Conservation (phyloP, 768 basidiomycete genomes). For the Suillus subaureus region DNA sequence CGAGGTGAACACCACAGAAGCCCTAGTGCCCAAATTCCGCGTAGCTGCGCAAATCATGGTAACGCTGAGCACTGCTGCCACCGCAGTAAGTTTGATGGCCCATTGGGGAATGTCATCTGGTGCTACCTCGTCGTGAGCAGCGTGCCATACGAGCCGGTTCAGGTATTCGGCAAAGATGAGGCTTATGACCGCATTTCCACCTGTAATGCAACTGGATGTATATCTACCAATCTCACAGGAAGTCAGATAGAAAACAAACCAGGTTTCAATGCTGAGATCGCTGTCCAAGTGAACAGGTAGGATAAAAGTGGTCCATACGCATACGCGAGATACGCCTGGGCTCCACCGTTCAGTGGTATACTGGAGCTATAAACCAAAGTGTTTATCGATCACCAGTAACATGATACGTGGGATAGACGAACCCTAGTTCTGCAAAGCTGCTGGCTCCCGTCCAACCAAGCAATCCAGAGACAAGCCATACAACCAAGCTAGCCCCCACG, state of each 20-base stretch:
- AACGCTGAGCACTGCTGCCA: conserved; percentile 69
- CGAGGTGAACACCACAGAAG: conserved; percentile 84
- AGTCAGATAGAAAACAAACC: conserved; percentile 41
- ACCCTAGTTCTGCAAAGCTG: conserved; percentile 91
- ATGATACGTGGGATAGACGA: conserved; percentile 34
- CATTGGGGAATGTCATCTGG: conserved; percentile 84
- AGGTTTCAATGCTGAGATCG: conserved; percentile 86
- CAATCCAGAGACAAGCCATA: conserved; percentile 84
- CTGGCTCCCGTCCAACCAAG: conserved; percentile 96
- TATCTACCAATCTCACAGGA: conserved; percentile 4
- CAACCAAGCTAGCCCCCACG: conserved; percentile 84
- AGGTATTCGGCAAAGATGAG: conserved; percentile 93
- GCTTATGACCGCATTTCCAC: conserved; percentile 80
- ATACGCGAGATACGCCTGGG: conserved; percentile 85
- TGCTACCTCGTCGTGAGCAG: conserved; percentile 67
- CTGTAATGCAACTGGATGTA: conserved; percentile 33
- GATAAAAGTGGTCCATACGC: conserved; percentile 86
- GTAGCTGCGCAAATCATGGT: conserved; percentile 79
- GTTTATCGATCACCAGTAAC: neutral
- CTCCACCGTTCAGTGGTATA: conserved; percentile 48
- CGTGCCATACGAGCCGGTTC: conserved; percentile 85
- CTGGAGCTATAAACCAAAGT: conserved; percentile 26
- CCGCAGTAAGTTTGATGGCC: conserved; percentile 88
- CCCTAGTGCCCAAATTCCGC: conserved; percentile 74
- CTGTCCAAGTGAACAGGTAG: conserved; percentile 94